phyloP scores from a whole-genome alignment of 306 rosid genomes.

The Dryas alaskensis region DNA sequence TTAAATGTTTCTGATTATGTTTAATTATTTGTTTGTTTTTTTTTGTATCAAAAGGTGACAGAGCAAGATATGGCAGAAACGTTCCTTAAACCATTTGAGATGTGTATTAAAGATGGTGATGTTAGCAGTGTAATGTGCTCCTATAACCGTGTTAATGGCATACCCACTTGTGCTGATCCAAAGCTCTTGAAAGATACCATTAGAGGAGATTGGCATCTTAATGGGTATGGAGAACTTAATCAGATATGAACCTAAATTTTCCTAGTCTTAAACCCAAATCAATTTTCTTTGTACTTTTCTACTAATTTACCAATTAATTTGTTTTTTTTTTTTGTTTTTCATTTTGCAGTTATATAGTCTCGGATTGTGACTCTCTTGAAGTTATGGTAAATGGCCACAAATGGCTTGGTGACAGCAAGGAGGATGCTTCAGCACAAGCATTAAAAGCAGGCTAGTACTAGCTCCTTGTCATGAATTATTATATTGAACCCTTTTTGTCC shows the following conservation, averaged over 20 bases:
- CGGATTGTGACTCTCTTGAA: slow-evolving; percentile 31
- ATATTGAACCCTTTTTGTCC: not conserved
- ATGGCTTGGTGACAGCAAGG: slow-evolving; percentile 5
- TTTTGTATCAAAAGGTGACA: slow-evolving; percentile 3
- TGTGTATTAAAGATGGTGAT: slow-evolving; percentile 31
- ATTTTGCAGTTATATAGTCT: slow-evolving; percentile 19
- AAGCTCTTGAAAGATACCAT: slow-evolving; percentile 18
- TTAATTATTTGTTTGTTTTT: not conserved
- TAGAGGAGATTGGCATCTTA: slow-evolving; percentile 27
- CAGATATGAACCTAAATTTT: not conserved
- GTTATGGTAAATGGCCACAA: slow-evolving; percentile 20
- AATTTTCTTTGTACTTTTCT: no score
- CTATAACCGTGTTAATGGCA: slow-evolving; percentile 15
- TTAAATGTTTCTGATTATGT: not conserved
- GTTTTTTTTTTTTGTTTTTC: not conserved
- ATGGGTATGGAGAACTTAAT: slow-evolving; percentile 9
- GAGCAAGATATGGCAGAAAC: slow-evolving; percentile 28
- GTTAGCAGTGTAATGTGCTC: slow-evolving; percentile 31
- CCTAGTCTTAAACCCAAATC: no score
- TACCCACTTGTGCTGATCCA: slow-evolving; percentile 29
- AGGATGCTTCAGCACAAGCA: slow-evolving; percentile 26
- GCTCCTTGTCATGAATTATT: not conserved
- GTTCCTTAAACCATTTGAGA: slow-evolving; percentile 21
- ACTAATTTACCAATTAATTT: not conserved
- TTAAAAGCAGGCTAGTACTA: slow-evolving; percentile 19